Conservation (phyloP, 352 stramenopile genomes). For the Phytophthora syringae region DNA sequence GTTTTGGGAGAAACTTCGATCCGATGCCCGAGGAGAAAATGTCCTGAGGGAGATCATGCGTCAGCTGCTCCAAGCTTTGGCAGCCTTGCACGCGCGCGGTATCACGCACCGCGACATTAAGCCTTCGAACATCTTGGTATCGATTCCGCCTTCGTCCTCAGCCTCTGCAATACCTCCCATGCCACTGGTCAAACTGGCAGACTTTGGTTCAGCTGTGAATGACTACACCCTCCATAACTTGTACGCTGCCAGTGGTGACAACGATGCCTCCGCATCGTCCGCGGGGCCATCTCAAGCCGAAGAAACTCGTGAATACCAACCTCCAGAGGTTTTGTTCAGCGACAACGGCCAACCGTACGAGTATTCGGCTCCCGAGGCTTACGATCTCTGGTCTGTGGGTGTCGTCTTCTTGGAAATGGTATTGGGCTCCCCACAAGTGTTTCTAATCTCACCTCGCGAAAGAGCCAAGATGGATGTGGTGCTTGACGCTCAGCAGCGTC, state of each 20-base stretch:
- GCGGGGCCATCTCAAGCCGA: slow-evolving; percentile 88
- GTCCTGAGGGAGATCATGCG: slow-evolving; percentile 93
- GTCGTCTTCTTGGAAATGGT: slow-evolving; percentile 97
- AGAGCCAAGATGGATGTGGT: slow-evolving; percentile 91
- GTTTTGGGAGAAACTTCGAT: slow-evolving; percentile 83
- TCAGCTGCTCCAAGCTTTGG: slow-evolving; percentile 93
- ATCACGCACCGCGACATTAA: slow-evolving; percentile 93
- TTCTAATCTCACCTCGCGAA: slow-evolving; percentile 84
- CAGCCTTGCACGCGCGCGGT: slow-evolving; percentile 87
- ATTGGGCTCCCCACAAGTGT: slow-evolving; percentile 92
- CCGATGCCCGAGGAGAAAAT: slow-evolving; percentile 54
- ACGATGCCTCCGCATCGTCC: slow-evolving; percentile 55
- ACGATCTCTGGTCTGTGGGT: slow-evolving; percentile 94
- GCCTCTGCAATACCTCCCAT: slow-evolving; percentile 19
- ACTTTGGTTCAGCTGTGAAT: slow-evolving; percentile 91
- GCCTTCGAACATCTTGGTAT: slow-evolving; percentile 82
- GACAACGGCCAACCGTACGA: slow-evolving; percentile 67
- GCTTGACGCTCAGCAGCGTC: slow-evolving; percentile 54
- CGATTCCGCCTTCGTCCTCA: slow-evolving; percentile 24
- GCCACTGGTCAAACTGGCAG: slow-evolving; percentile 77
- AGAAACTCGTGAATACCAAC: slow-evolving; percentile 95
- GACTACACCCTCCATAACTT: slow-evolving; percentile 77
- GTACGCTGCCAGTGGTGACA: slow-evolving; percentile 63
- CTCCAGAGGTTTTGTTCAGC: slow-evolving; percentile 91
- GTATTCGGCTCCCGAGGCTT: slow-evolving; percentile 64